Evolutionary conservation across 2,329 filamentous ascomycete species (phyloP).

Genomic region (Sporothrix brunneoviolacea): DNA sequence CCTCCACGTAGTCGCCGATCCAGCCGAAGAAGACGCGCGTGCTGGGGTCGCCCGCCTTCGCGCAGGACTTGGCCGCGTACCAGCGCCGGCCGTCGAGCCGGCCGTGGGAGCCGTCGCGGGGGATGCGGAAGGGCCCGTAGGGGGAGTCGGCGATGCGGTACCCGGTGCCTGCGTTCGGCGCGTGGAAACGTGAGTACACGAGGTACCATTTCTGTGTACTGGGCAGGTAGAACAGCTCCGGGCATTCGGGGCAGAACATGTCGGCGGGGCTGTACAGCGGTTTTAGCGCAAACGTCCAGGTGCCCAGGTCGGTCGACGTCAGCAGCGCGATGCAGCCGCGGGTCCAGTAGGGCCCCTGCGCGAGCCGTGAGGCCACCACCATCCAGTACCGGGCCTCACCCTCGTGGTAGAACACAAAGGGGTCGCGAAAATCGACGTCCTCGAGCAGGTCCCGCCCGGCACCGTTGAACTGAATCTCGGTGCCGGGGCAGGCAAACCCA

Average conservation of each 20-base stretch:
- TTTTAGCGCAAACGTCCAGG: constrained; percentile 26
- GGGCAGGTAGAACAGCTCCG: constrained; percentile 29
- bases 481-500: constrained; percentile 21
- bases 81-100: constrained; percentile 30
- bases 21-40: constrained; percentile 30
- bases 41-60: constrained; percentile 23
- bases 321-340: constrained; percentile 31
- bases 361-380: constrained; percentile 30
- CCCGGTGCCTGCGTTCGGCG: constrained; percentile 30
- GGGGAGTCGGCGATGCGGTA: constrained; percentile 30
- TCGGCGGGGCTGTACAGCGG: constrained; percentile 30
- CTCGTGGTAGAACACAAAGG: constrained; percentile 29
- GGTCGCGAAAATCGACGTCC: constrained; percentile 31
- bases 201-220: constrained; percentile 30
- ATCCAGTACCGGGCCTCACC: constrained; percentile 29
- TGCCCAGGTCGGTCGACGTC: constrained; percentile 27
- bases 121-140: constrained; percentile 29
- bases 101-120: constrained; percentile 28
- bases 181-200: constrained; percentile 28
- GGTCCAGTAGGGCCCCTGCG: constrained; percentile 28
- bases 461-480: constrained; percentile 21
- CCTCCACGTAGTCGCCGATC: constrained; percentile 27
- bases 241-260: constrained; percentile 31
- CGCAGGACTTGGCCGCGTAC: constrained; percentile 32
- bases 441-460: constrained; percentile 23